Conservation (phyloP, 192 early-diverging fungal genomes). For the Coemansia sp. region DNA sequence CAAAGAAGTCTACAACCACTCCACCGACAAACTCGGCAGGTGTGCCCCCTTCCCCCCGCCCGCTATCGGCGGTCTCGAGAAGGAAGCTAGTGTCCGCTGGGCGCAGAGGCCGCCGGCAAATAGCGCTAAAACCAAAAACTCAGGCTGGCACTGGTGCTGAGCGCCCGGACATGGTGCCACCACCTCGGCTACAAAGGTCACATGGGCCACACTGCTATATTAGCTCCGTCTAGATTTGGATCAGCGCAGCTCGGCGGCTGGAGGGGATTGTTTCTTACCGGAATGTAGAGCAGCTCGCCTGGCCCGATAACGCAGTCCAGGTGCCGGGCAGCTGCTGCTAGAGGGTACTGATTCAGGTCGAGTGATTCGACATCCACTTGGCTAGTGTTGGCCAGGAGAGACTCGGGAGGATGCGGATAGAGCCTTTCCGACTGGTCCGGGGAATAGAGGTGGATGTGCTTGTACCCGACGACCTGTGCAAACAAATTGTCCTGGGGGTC, state of each 20-base stretch:
- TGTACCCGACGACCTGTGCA: slow-evolving; percentile 77
- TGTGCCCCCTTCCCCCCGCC: no score
- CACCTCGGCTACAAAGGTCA: slow-evolving; percentile 65
- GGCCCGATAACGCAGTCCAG: slow-evolving; percentile 64
- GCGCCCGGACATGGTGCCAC: slow-evolving; percentile 86
- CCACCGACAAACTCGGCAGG: no score
- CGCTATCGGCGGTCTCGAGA: no score
- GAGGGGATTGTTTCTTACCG: slow-evolving; percentile 54
- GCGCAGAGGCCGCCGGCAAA: no score
- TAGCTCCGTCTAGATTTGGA: no score
- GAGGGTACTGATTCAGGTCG: slow-evolving; percentile 54
- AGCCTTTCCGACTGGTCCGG: slow-evolving; percentile 56
- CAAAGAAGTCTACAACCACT: no score
- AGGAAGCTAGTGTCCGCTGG: no score
- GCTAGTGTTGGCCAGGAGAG: slow-evolving; percentile 67
- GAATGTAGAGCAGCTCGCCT: slow-evolving; percentile 83
- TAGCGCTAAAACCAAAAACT: slow-evolving; percentile 92
- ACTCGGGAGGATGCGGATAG: slow-evolving; percentile 54
- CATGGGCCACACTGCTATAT: no score
- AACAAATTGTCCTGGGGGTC: slow-evolving; percentile 79
- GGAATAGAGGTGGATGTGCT: slow-evolving; percentile 68
- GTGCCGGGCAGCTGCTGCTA: slow-evolving; percentile 54
- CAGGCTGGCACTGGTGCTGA: slow-evolving; percentile 72
- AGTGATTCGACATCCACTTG: slow-evolving; percentile 64
- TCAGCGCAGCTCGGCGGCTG: no score